A percentile compares a stretch with the other conserved stretches of the same genome.
These are phyloP conservation scores for Plasmodium gallinaceum DNA, from an alignment of 169 alveolate species.

Conservation along the genomic window DNA sequence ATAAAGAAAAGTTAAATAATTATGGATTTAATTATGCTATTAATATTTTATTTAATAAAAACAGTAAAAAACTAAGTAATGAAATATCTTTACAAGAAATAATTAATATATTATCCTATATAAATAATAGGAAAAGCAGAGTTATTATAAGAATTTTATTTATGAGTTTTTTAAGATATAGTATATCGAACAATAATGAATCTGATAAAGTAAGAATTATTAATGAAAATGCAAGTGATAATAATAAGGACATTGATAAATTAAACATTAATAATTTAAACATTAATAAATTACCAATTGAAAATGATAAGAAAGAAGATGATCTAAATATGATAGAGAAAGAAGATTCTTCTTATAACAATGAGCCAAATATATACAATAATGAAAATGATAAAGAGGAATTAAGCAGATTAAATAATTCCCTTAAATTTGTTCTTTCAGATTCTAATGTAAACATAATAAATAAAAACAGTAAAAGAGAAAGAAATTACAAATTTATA, in stretches of 20 bases:
- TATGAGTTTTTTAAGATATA: constrained; percentile 52
- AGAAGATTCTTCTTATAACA: neutral
- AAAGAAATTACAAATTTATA: constrained; percentile 64
- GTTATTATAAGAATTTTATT: constrained; percentile 40
- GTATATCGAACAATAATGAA: constrained; percentile 18
- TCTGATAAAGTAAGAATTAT: neutral
- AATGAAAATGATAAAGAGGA: neutral
- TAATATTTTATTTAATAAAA: constrained; percentile 50
- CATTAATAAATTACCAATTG: neutral
- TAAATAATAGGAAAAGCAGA: constrained; percentile 19
- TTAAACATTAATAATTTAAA: neutral
- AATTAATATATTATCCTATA: constrained; percentile 59
- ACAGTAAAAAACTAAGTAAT: constrained; percentile 32
- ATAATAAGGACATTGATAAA: neutral
- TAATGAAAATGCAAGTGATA: neutral
- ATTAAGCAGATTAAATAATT: neutral
- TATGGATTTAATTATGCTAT: constrained; percentile 68
- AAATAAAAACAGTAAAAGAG: constrained; percentile 49
- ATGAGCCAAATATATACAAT: neutral
- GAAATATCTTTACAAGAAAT: constrained; percentile 75
- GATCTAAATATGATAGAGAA: neutral
- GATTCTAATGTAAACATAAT: constrained; percentile 53
- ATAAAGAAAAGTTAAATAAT: constrained; percentile 8
- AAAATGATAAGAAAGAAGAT: constrained; percentile 21
- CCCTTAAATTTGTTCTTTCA: constrained; percentile 39